Conservation (phyloP, 331 rosid genomes). For the Pyracantha coccinea region DNA sequence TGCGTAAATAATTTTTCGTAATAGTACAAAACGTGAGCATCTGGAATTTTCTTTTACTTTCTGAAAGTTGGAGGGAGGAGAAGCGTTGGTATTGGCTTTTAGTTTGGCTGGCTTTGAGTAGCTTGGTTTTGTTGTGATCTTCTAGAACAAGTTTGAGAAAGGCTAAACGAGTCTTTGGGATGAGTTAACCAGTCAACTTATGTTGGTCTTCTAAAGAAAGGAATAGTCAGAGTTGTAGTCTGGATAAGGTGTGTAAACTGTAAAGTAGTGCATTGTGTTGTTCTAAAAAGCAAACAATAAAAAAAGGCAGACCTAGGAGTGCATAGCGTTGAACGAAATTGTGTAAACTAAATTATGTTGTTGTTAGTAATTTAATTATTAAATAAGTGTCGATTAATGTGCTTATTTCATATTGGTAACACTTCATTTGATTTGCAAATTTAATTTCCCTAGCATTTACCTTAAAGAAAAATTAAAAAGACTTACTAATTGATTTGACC, state of each 20-base stretch:
- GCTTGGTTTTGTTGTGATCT: neutral
- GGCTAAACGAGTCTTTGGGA: neutral
- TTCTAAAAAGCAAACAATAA: neutral
- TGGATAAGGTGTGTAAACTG: neutral
- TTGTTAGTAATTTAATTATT: no score
- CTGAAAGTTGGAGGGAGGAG: neutral
- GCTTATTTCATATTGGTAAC: no score
- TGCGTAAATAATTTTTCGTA: no score
- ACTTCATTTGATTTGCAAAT: no score
- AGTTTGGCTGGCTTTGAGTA: neutral
- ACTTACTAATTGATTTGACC: no score
- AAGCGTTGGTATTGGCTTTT: neutral
- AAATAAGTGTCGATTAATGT: no score
- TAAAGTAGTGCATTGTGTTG: neutral
- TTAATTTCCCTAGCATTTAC: no score
- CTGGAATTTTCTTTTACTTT: conserved; percentile 6
- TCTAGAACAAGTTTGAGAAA: neutral
- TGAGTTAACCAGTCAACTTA: neutral
- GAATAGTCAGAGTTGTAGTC: neutral
- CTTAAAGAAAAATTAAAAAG: no score
- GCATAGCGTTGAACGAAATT: no score
- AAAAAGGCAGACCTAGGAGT: no score
- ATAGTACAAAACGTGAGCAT: neutral
- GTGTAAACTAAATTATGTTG: no score
- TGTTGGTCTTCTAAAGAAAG: neutral